Percentiles rank a stretch among this genome's conserved stretches.
Conservation (phyloP, 257 asterid species). For the Solanum pimpinellifolium region DNA sequence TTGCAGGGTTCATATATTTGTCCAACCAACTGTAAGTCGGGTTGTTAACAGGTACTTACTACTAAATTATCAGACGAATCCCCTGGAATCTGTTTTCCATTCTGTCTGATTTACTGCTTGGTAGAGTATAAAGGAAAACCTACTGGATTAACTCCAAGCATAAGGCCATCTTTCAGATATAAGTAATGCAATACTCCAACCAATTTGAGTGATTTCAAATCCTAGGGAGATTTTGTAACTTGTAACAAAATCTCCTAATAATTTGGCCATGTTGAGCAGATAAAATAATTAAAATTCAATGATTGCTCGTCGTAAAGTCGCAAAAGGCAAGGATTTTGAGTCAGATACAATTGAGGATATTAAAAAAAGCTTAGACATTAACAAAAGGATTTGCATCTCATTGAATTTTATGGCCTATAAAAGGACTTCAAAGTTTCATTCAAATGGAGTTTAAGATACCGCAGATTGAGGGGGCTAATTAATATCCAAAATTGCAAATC, state of each 20-base stretch:
- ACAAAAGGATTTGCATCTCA: neutral
- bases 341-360: neutral
- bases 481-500: neutral
- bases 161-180: neutral
- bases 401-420: neutral
- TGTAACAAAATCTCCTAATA: neutral
- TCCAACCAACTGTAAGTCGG: constrained; percentile 81
- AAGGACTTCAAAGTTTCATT: neutral
- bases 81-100: neutral
- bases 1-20: constrained; percentile 90
- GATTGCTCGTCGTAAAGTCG: neutral
- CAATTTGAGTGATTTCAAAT: neutral
- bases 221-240: neutral
- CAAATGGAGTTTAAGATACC: neutral
- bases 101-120: neutral
- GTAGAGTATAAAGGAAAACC: neutral
- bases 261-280: neutral
- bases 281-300: neutral
- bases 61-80: neutral
- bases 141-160: neutral
- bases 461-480: neutral
- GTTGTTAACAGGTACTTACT: constrained; percentile 69
- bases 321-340: neutral
- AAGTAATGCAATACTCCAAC: neutral
- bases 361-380: neutral